Evolutionary conservation across 129 eudicot species (phyloP).

Genomic region (Scalesia atractyloides): DNA sequence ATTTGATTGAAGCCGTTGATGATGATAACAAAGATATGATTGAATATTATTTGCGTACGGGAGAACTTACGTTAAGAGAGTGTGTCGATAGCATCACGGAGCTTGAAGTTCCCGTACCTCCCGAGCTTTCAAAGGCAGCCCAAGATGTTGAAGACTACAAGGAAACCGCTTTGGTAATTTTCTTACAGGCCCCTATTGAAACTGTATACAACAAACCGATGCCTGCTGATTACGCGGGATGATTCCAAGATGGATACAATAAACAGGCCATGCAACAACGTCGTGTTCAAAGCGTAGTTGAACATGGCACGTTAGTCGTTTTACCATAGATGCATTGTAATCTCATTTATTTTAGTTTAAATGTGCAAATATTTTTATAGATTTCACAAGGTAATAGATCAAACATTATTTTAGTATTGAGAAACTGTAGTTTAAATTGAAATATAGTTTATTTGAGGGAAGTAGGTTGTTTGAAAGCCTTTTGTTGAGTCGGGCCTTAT

Average conservation of each 20-base stretch:
- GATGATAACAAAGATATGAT: slow-evolving; percentile 36
- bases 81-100: slow-evolving; percentile 39
- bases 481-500: no score
- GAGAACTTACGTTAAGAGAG: slow-evolving; percentile 40
- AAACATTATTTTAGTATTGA: slow-evolving; percentile 3
- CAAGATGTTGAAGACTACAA: slow-evolving; percentile 35
- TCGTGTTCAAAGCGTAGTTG: slow-evolving; percentile 9
- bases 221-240: slow-evolving; percentile 35
- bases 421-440: slow-evolving; percentile 12
- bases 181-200: slow-evolving; percentile 44
- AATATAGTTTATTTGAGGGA: neutral
- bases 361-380: slow-evolving; percentile 22
- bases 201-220: slow-evolving; percentile 42
- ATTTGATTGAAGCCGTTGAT: slow-evolving; percentile 30
- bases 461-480: neutral
- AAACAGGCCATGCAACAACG: slow-evolving; percentile 1
- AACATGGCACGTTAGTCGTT: neutral
- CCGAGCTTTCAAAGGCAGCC: slow-evolving; percentile 26
- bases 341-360: neutral
- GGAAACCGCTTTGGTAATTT: slow-evolving; percentile 39
- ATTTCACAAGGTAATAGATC: slow-evolving; percentile 20
- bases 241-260: neutral
- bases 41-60: slow-evolving; percentile 42
- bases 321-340: slow-evolving; percentile 9
- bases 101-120: slow-evolving; percentile 24